Conservation (phyloP, 768 basidiomycete species). For the Daedaleopsis nitida region DNA sequence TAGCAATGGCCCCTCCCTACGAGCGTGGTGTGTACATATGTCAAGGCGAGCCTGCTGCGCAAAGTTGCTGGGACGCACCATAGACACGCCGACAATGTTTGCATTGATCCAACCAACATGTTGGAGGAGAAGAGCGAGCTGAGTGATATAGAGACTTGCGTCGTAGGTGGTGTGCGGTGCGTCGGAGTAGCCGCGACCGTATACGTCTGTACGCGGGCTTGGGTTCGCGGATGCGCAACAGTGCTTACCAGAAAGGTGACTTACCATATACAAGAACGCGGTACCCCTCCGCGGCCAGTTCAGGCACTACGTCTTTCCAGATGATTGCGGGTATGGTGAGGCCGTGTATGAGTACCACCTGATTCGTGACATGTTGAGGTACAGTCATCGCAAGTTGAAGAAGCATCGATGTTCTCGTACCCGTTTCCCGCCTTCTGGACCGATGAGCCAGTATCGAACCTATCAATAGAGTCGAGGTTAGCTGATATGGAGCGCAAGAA, state of each 20-base stretch:
- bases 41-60: neutral
- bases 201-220: constrained; percentile 55
- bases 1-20: constrained; percentile 74
- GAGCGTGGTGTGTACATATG: neutral
- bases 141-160: constrained; percentile 63
- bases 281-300: constrained; percentile 63
- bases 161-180: constrained; percentile 74
- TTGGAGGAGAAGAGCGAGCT: constrained; percentile 82
- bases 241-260: neutral
- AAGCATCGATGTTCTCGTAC: constrained; percentile 36
- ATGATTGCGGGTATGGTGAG: constrained; percentile 75
- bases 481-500: constrained; percentile 5
- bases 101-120: constrained; percentile 73
- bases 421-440: constrained; percentile 67
- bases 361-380: neutral
- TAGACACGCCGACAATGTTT: constrained; percentile 69
- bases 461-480: constrained; percentile 27
- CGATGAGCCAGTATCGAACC: constrained; percentile 81
- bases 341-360: constrained; percentile 81
- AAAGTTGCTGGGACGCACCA: constrained; percentile 46
- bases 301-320: constrained; percentile 75
- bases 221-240: neutral
- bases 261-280: constrained; percentile 79
- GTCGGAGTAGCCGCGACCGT: constrained; percentile 83
- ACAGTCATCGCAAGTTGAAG: neutral